A percentile compares a stretch with the other conserved stretches of the same genome.
Conservation (phyloP, 495 filamentous ascomycete species). For the Trichoderma orchidacearum region DNA sequence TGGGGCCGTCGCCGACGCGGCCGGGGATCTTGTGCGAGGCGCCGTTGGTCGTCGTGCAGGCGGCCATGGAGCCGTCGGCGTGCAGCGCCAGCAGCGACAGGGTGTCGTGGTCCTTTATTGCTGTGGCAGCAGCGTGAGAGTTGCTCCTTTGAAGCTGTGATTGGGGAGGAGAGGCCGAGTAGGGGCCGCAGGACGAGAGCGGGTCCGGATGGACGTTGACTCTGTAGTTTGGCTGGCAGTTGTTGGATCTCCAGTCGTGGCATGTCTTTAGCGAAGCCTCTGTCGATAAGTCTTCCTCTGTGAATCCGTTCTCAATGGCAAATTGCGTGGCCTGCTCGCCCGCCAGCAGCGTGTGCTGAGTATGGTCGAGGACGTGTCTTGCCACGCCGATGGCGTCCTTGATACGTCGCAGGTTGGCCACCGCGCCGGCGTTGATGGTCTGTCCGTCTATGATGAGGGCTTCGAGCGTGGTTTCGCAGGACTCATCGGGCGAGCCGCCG, state of each 20-base stretch:
- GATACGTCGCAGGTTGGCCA: slow-evolving; percentile 28
- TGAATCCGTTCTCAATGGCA: slow-evolving; percentile 28
- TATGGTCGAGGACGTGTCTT: slow-evolving; percentile 28
- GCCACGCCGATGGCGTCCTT: slow-evolving; percentile 29
- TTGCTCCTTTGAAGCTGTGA: not conserved
- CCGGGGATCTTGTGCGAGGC: slow-evolving; percentile 32
- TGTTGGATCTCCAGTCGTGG: slow-evolving; percentile 18
- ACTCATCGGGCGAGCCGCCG: slow-evolving; percentile 32
- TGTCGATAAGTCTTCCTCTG: slow-evolving; percentile 22
- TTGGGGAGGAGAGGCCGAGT: slow-evolving; percentile 6
- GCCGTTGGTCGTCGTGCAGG: slow-evolving; percentile 35
- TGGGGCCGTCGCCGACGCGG: slow-evolving; percentile 33
- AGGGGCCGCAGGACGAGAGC: slow-evolving; percentile 23
- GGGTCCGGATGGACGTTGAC: slow-evolving; percentile 23
- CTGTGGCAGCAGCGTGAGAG: not conserved
- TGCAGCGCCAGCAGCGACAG: slow-evolving; percentile 33
- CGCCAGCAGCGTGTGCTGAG: slow-evolving; percentile 28
- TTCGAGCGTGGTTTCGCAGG: slow-evolving; percentile 11
- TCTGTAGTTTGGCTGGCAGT: slow-evolving; percentile 28
- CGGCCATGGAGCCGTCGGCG: slow-evolving; percentile 23
- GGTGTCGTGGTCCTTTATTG: slow-evolving; percentile 21
- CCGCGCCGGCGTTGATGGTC: slow-evolving; percentile 29
- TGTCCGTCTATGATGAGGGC: slow-evolving; percentile 18
- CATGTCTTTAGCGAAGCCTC: slow-evolving; percentile 17
- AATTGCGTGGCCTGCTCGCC: slow-evolving; percentile 32